phyloP scores from a whole-genome alignment of 371 early-diverging fungal species.

The Mortierella sp. region DNA sequence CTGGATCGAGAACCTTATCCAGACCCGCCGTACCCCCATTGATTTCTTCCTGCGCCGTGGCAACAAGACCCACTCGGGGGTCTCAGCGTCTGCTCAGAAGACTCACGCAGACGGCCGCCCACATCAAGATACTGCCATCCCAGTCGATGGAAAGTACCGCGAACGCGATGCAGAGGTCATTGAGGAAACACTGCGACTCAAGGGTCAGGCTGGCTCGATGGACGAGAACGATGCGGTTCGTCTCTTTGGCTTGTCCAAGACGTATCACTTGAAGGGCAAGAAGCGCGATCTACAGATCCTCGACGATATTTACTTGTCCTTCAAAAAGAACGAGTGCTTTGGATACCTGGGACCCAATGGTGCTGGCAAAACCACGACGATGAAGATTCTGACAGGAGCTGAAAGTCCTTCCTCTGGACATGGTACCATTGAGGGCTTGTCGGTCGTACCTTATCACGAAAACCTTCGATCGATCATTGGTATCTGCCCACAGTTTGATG shows the following conservation, averaged over 20 bases:
- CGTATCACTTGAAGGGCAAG: slow-evolving; percentile 29
- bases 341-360: slow-evolving; percentile 71
- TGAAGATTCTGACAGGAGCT: slow-evolving; percentile 71
- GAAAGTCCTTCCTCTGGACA: slow-evolving; percentile 63
- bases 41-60: slow-evolving; percentile 24
- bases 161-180: slow-evolving; percentile 44
- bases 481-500: slow-evolving; percentile 65
- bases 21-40: slow-evolving; percentile 36
- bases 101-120: not conserved
- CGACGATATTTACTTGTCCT: slow-evolving; percentile 51
- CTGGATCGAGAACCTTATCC: slow-evolving; percentile 44
- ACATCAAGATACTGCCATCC: slow-evolving; percentile 19
- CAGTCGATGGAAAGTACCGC: slow-evolving; percentile 42
- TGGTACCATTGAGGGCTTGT: slow-evolving; percentile 64
- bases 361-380: slow-evolving; percentile 66
- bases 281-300: slow-evolving; percentile 38
- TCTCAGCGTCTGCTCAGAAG: not conserved
- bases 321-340: slow-evolving; percentile 63
- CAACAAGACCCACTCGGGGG: too few relatives aligned
- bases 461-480: slow-evolving; percentile 56
- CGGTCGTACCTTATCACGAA: slow-evolving; percentile 49
- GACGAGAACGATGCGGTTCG: slow-evolving; percentile 54
- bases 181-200: slow-evolving; percentile 42
- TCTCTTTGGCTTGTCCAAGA: slow-evolving; percentile 48
- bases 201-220: slow-evolving; percentile 12